Evolutionary conservation across 345 rosid genomes (phyloP).

Genomic region (Xanthoceras sorbifolium): DNA sequence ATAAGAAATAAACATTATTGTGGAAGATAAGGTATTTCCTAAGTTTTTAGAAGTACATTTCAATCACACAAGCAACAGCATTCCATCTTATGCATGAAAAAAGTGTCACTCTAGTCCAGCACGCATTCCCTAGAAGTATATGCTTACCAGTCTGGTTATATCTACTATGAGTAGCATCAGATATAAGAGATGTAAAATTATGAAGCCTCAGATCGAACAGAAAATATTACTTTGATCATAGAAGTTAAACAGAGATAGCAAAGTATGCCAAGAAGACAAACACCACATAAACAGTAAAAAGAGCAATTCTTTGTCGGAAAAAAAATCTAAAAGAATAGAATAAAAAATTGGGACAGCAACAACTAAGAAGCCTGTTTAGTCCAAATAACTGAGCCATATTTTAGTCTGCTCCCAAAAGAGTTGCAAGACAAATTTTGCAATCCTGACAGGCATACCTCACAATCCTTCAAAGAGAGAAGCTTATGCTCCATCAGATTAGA

Average conservation of each 20-base stretch:
- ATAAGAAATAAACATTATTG: not conserved
- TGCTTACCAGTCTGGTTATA: not conserved
- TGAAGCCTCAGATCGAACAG: not conserved
- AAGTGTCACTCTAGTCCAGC: not conserved
- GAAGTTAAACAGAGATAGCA: not conserved
- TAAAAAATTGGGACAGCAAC: not conserved
- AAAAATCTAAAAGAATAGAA: not conserved
- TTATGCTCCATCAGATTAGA: not conserved
- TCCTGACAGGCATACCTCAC: not conserved
- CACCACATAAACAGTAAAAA: not conserved
- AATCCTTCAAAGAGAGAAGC: not conserved
- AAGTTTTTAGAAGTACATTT: not conserved
- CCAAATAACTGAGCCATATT: not conserved
- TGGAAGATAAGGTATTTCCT: not conserved
- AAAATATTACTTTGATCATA: not conserved
- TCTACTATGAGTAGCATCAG: not conserved
- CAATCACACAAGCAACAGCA: not conserved
- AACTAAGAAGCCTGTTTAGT: not conserved
- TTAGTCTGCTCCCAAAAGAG: not conserved
- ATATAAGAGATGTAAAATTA: not conserved
- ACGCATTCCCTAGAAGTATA: not conserved
- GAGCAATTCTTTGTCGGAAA: not conserved
- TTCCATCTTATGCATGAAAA: not conserved
- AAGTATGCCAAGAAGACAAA: not conserved
- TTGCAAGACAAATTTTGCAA: not conserved